phyloP scores from a whole-genome alignment of 139 green algal genomes.

The Chlamydomonas incerta region DNA sequence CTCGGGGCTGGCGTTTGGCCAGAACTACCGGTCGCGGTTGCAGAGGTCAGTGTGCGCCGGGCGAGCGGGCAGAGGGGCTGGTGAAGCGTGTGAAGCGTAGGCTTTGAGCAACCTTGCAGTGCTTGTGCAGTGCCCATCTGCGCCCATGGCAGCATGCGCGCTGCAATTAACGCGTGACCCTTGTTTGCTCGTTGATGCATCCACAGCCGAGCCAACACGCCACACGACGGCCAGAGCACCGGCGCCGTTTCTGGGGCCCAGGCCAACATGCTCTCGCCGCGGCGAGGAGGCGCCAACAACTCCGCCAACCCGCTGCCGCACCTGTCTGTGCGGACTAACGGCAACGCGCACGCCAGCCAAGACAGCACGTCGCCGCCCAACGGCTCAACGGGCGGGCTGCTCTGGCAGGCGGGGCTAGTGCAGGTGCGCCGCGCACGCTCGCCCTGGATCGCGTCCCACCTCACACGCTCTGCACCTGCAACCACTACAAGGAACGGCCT shows the following conservation, averaged over 20 bases:
- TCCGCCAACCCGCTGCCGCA: not conserved
- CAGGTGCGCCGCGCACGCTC: too few relatives aligned
- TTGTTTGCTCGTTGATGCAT: not conserved
- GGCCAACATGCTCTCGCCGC: not conserved
- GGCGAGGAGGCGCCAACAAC: not conserved
- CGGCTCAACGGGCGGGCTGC: not conserved
- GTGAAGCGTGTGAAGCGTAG: too few relatives aligned
- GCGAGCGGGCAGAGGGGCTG: too few relatives aligned
- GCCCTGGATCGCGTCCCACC: too few relatives aligned
- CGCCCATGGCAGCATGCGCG: too few relatives aligned
- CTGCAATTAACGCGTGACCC: too few relatives aligned
- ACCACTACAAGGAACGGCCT: too few relatives aligned
- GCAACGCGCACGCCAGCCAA: not conserved
- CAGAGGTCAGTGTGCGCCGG: not conserved
- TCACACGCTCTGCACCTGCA: not conserved
- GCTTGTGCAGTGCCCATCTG: too few relatives aligned
- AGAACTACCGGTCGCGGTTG: not conserved
- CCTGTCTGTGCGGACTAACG: not conserved
- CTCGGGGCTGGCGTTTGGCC: not conserved
- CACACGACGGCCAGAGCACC: not conserved
- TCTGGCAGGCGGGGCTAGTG: conserved; percentile 25
- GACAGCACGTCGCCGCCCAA: not conserved
- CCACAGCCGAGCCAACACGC: not conserved
- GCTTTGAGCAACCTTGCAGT: too few relatives aligned
- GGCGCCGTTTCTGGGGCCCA: not conserved